Conservation (phyloP, 2,329 filamentous ascomycete species). For the Xylaria sp. region DNA sequence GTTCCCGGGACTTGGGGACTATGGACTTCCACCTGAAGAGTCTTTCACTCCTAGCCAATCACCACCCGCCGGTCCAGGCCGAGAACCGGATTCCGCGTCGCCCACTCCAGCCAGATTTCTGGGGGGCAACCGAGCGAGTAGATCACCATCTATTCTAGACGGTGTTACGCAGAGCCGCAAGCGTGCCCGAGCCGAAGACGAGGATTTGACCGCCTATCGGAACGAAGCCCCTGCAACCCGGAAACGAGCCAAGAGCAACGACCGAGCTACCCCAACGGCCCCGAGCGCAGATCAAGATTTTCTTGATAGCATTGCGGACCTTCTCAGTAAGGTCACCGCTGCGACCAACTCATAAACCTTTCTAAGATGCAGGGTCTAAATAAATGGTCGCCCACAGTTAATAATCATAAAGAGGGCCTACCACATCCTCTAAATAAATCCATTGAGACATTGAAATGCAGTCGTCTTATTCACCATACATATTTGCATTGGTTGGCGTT, state of each 20-base stretch:
- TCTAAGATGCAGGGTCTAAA: background rate
- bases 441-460: background rate
- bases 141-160: conserved; percentile 40
- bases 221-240: conserved; percentile 39
- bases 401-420: background rate
- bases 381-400: background rate
- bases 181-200: conserved; percentile 40
- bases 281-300: conserved; percentile 42
- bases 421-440: conserved; percentile 14
- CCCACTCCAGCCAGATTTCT: conserved; percentile 9
- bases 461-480: background rate
- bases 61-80: conserved; percentile 24
- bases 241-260: conserved; percentile 46
- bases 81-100: conserved; percentile 18
- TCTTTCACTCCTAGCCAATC: conserved; percentile 41
- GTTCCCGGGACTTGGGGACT: conserved; percentile 53
- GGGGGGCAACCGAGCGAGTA: conserved; percentile 33
- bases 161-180: conserved; percentile 45
- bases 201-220: conserved; percentile 42
- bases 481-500: conserved; percentile 27
- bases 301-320: conserved; percentile 45
- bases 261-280: conserved; percentile 15
- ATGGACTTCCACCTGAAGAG: conserved; percentile 47
- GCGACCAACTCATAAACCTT: conserved; percentile 26
- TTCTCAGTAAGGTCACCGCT: conserved; percentile 44